A percentile compares a stretch with the other conserved stretches of the same genome.
Evolutionary conservation across 176 grass and related monocot species (phyloP).

Genomic region (Phoenix roebelenii): DNA sequence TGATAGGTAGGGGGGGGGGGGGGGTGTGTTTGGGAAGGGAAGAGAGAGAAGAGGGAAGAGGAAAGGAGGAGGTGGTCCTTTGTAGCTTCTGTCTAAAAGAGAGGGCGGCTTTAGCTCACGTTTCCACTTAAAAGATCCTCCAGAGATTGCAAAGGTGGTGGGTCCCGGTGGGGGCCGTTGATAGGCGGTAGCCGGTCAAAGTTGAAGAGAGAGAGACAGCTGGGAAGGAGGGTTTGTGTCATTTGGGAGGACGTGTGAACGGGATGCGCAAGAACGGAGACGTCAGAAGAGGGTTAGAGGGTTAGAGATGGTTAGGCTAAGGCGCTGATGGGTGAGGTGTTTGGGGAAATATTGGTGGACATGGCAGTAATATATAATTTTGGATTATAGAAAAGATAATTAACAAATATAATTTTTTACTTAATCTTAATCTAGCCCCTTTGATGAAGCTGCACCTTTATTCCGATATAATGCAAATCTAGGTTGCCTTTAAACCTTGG

Average conservation of each 20-base stretch:
- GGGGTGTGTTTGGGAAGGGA: constrained; percentile 3
- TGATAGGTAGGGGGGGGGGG: neutral
- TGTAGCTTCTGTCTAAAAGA: neutral
- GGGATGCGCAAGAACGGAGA: neutral
- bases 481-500: too few species aligned
- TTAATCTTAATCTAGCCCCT: too few species aligned
- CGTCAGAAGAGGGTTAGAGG: neutral
- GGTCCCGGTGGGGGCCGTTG: neutral
- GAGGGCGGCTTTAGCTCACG: constrained; percentile 25
- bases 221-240: neutral
- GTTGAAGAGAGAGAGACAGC: neutral
- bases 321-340: too few species aligned
- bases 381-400: too few species aligned
- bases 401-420: too few species aligned
- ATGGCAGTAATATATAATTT: too few species aligned
- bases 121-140: constrained; percentile 38
- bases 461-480: too few species aligned
- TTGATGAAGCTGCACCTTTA: too few species aligned
- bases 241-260: neutral
- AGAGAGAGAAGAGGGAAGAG: neutral
- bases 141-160: constrained; percentile 23
- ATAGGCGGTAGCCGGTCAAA: constrained; percentile 12
- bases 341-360: too few species aligned
- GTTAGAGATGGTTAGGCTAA: too few species aligned
- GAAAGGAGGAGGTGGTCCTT: constrained; percentile 1